Evolutionary conservation across 371 early-diverging fungal species (phyloP).

Genomic region (Mortierella sp.): DNA sequence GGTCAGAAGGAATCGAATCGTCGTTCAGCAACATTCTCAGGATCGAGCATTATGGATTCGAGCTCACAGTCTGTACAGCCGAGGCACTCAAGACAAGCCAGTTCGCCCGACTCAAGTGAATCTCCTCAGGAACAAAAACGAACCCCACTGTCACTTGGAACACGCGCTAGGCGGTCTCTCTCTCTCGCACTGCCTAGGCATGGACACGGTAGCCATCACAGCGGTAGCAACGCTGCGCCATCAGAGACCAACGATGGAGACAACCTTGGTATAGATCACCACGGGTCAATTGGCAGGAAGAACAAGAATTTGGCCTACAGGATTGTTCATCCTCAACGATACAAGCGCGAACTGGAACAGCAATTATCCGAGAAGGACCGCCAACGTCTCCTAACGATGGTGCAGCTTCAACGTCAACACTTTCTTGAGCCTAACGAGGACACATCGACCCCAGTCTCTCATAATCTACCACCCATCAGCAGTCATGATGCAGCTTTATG

Average conservation of each 20-base stretch:
- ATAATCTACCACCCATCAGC: neutral
- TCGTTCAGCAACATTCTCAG: conserved; percentile 27
- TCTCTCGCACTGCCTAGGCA: conserved; percentile 27
- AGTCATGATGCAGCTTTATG: neutral
- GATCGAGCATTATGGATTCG: too few relatives aligned
- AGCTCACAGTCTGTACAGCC: conserved; percentile 14
- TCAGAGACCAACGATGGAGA: neutral
- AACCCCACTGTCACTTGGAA: conserved; percentile 22
- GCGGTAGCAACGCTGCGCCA: neutral
- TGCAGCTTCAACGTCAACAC: conserved; percentile 22
- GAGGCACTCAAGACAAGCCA: neutral
- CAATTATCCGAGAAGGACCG: conserved; percentile 27
- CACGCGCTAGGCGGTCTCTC: conserved; percentile 32
- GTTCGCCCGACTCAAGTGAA: neutral
- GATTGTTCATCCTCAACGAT: conserved; percentile 49
- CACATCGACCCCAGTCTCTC: neutral
- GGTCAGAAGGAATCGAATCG: conserved; percentile 4
- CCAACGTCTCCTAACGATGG: conserved; percentile 28
- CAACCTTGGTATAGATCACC: conserved; percentile 5
- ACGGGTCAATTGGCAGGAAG: conserved; percentile 10
- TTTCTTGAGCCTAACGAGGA: conserved; percentile 6
- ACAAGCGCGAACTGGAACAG: conserved; percentile 45
- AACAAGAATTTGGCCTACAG: conserved; percentile 40
- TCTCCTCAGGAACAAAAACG: neutral
- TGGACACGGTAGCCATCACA: neutral